Conservation (phyloP, 768 basidiomycete genomes). For the Phylloporus scabripes region DNA sequence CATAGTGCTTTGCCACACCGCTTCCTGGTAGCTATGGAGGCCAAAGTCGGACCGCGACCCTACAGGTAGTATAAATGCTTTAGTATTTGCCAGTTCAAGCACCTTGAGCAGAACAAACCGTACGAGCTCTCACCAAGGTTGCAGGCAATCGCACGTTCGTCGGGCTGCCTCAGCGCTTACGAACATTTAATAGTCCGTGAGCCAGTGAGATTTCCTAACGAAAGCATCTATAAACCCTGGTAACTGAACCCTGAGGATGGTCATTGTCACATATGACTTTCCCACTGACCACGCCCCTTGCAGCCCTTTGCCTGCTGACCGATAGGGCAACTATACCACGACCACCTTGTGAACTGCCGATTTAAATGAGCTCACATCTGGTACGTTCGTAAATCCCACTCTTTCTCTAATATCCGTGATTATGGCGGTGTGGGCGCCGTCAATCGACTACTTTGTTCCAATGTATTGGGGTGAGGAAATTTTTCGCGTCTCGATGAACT, state of each 20-base stretch:
- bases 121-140: neutral
- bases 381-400: neutral
- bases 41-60: neutral
- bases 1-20: neutral
- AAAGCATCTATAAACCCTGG: neutral
- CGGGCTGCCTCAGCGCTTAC: too few relatives aligned
- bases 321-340: neutral
- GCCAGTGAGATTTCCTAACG: neutral
- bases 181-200: neutral
- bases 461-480: conserved; percentile 8
- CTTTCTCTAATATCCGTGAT: neutral
- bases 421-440: neutral
- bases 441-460: neutral
- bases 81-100: neutral
- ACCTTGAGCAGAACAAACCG: neutral
- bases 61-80: neutral
- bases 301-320: neutral
- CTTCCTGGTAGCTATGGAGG: too few relatives aligned
- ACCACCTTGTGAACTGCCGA: neutral
- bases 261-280: neutral
- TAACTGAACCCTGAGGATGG: neutral
- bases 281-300: neutral
- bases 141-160: neutral
- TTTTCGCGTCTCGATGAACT: neutral
- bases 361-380: neutral